These are phyloP conservation scores for Solanum sejunctum DNA, from an alignment of 257 asterid genomes.

Conservation along the genomic window DNA sequence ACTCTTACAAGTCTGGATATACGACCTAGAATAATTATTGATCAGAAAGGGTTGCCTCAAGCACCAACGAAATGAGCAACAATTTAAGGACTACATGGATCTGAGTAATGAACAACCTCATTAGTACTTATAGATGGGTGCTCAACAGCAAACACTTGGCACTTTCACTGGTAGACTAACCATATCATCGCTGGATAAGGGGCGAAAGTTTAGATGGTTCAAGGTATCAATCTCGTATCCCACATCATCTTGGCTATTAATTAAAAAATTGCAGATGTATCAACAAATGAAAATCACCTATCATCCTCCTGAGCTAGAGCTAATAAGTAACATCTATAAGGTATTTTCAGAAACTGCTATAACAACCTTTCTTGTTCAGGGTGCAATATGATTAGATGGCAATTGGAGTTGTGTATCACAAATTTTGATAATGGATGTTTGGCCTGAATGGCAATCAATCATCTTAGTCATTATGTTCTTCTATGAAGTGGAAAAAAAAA, in stretches of 20 bases:
- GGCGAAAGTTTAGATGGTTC: not conserved
- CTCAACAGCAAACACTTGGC: not conserved
- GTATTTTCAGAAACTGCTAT: not conserved
- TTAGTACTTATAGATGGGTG: not conserved
- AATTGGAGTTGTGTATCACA: not conserved
- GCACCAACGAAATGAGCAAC: not conserved
- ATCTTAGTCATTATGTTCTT: not conserved
- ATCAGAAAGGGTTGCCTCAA: not conserved
- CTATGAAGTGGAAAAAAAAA: not conserved
- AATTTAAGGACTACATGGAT: not conserved
- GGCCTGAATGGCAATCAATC: not conserved
- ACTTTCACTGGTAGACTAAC: not conserved
- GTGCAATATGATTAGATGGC: not conserved
- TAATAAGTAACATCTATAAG: not conserved
- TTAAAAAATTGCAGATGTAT: not conserved
- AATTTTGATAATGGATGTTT: not conserved
- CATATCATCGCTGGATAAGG: not conserved
- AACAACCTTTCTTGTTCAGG: not conserved
- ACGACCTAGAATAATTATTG: not conserved
- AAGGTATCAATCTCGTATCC: not conserved
- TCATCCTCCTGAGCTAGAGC: not conserved
- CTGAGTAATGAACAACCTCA: not conserved
- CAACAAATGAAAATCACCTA: not conserved
- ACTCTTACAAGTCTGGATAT: not conserved
- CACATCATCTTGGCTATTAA: not conserved